Evolutionary conservation across 306 rosid species (phyloP), one percentile per base, ranked within the genome.

Genomic region (Cucumis cinereus): DNA sequence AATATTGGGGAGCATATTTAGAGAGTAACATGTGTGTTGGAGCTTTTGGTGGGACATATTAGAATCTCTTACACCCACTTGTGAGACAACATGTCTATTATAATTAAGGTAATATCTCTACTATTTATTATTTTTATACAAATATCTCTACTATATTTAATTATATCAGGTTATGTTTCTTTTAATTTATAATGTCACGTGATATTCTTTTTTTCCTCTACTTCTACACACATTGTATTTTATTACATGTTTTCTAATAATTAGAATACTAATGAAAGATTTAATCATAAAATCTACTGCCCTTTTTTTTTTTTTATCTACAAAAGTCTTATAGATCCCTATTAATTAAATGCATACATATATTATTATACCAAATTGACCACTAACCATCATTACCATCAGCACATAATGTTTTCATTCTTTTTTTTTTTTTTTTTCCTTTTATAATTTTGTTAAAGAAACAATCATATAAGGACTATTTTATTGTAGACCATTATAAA

Each of bases 11-110:
- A 7, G n/a, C 67, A 60, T 28, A 60, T 10, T 60, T 30, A n/a
- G 72, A n/a, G 72, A 63, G 52, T 43, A 45, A 59, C 67, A 23
- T 75, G 78, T 75, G 53, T 35, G 69, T 8, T 55, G 33, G 66
- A 22, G 10, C 22, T 49, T 24, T 75, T 14, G 69, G 78, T 61
- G 22, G 68, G 68, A 14, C 26, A 64, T 10, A 38, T 35, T 19
- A 64, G 50, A 64, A 64, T 20, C 73, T 41, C 33, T 67, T n/a
- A 10, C 53, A 5, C 54, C 53, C 73, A 40, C 71, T 64, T 64
- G 24, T 36, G 71, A 64, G 72, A 33, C 67, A 60, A 28, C 50
- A 64, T 64, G 47, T 64, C 26, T 36, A 64, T 36, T 64, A 64
- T 64, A 64, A 38, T 36, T 64, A 64, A 40, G 50, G 17, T 64